Evolutionary conservation across 306 rosid species (phyloP).

Genomic region (Datisca glomerata): DNA sequence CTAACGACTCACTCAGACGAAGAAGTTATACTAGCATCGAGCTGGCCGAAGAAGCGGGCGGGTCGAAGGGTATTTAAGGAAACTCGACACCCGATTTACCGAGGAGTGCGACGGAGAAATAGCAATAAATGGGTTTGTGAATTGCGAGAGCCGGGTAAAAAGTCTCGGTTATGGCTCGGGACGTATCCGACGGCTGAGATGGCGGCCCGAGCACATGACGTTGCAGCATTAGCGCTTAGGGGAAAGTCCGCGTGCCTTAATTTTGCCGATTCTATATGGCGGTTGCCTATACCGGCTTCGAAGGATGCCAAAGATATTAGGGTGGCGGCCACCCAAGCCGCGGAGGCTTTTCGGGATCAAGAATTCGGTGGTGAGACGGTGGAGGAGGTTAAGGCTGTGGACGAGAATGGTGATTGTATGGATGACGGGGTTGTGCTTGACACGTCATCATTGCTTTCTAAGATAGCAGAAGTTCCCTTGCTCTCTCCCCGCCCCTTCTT

Average conservation of each 20-base stretch:
- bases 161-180: conserved; percentile 71
- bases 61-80: conserved; percentile 61
- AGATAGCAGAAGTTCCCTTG: conserved; percentile 28
- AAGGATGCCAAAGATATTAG: conserved; percentile 35
- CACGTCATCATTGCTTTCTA: conserved; percentile 11
- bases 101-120: conserved; percentile 63
- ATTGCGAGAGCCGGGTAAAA: conserved; percentile 54
- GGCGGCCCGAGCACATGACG: conserved; percentile 90
- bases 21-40: conserved; percentile 37
- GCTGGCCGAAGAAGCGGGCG: conserved; percentile 50
- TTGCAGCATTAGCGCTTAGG: conserved; percentile 47
- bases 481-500: conserved; percentile 23
- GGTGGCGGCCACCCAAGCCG: conserved; percentile 47
- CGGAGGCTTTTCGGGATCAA: conserved; percentile 20
- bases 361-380: conserved; percentile 9
- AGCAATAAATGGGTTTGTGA: conserved; percentile 87
- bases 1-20: conserved; percentile 23
- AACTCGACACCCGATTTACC: conserved; percentile 70
- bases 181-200: conserved; percentile 65
- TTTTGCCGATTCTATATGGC: conserved; percentile 60
- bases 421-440: conserved; percentile 16
- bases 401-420: neutral
- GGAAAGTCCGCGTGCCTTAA: conserved; percentile 66
- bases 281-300: conserved; percentile 30
- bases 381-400: neutral